Percentiles rank a stretch among this genome's conserved stretches.
phyloP scores from a whole-genome alignment of 345 rosid genomes.

The Populus alba region DNA sequence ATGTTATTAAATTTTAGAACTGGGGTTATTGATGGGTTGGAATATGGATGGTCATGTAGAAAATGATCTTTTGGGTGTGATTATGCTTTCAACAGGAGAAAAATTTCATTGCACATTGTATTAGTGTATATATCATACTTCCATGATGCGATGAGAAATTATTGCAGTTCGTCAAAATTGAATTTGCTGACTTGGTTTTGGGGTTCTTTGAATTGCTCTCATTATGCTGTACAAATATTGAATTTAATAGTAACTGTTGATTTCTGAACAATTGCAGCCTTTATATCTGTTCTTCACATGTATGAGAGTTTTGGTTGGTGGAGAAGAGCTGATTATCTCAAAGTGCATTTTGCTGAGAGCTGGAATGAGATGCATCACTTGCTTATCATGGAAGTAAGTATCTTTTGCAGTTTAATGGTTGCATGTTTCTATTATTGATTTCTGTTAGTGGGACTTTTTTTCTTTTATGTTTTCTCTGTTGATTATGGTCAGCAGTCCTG shows the following conservation, averaged over 20 bases:
- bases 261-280: conserved; percentile 47
- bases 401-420: neutral
- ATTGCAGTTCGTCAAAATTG: neutral
- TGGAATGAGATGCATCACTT: conserved; percentile 99
- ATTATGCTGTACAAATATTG: neutral
- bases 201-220: neutral
- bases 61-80: neutral
- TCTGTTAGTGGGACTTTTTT: neutral
- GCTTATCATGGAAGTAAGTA: conserved; percentile 95
- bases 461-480: neutral
- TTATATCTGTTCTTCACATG: conserved; percentile 92
- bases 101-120: neutral
- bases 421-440: neutral
- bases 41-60: neutral
- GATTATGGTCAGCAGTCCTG: neutral
- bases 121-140: neutral
- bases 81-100: neutral
- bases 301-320: conserved; percentile 99
- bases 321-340: conserved; percentile 93
- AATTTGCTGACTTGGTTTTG: conserved; percentile 1
- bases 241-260: neutral
- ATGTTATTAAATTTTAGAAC: neutral
- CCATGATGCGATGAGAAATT: neutral
- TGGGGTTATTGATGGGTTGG: neutral
- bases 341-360: conserved; percentile 99